These are phyloP conservation scores for Funneliformis geosporum DNA, from an alignment of 192 early-diverging fungal genomes.

Conservation along the genomic window DNA sequence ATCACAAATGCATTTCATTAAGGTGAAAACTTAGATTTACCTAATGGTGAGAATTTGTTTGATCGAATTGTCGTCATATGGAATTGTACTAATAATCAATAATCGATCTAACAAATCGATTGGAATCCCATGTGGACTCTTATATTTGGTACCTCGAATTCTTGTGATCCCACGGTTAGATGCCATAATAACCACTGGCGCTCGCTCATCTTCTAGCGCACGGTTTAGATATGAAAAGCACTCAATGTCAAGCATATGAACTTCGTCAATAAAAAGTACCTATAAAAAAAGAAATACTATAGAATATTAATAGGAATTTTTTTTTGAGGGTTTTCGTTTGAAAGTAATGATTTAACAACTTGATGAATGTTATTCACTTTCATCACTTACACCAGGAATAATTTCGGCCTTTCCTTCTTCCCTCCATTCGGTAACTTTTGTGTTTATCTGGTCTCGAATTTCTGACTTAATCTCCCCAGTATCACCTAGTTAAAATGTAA, in stretches of 20 bases:
- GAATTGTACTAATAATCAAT: slow-evolving; percentile 90
- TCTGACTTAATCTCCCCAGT: slow-evolving; percentile 98
- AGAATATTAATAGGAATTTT: slow-evolving; percentile 5
- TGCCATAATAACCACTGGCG: slow-evolving; percentile 98
- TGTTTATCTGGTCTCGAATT: slow-evolving; percentile 97
- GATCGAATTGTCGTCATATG: slow-evolving; percentile 86
- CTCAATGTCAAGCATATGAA: slow-evolving; percentile 99
- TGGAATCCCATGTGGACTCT: slow-evolving; percentile 96
- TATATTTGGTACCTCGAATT: slow-evolving; percentile 96
- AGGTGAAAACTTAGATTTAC: background rate
- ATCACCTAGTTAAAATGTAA: slow-evolving; percentile 53
- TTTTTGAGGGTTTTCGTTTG: background rate
- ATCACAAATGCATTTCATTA: background rate
- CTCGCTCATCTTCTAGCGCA: slow-evolving; percentile 94
- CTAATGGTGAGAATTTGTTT: slow-evolving; percentile 87
- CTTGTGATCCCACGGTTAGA: slow-evolving; percentile 95
- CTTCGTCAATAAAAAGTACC: slow-evolving; percentile 98
- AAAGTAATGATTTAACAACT: background rate
- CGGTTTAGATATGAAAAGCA: slow-evolving; percentile 99
- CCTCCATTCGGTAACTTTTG: slow-evolving; percentile 94
- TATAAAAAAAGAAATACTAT: slow-evolving; percentile 21
- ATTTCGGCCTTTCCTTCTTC: slow-evolving; percentile 99
- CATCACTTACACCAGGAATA: slow-evolving; percentile 80
- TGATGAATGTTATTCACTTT: background rate
- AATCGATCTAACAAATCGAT: slow-evolving; percentile 94